Evolutionary conservation across 768 basidiomycete genomes (phyloP), one percentile per base, ranked within the genome.

Genomic region (Pleurotus platypus): DNA sequence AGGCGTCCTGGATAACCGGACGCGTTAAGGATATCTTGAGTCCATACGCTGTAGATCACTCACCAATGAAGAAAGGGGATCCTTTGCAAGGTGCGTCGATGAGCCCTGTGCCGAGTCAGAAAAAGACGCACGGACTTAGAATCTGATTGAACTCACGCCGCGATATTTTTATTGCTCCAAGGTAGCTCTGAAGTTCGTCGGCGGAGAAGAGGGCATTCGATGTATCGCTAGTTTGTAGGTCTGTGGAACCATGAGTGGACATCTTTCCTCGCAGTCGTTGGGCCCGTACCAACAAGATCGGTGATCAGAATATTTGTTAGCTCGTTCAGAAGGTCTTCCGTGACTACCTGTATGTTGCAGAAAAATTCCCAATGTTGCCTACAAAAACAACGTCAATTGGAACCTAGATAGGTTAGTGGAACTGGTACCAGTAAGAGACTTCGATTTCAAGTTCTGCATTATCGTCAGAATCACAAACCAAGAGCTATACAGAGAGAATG

Each of bases 381-480:
- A 40, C 16, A 53, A 54, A 65, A 63, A 5, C n/a, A 46, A 45
- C 18, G 20, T n/a, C 37, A 18, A 46, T 27, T 1, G 49, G 35
- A 38, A 2, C 11, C 30, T 35, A n/a, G 9, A 53, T 11, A 24
- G n/a, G 5, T 16, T 6, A n/a, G 12, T 18, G 12, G 18, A 16
- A 12, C 37, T 13, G 7, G 57, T 37, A 77, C 74, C 74, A 75
- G 45, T 75, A 75, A 13, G 77, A 67, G 5, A 64, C 61, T 62
- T 75, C 63, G 13, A 75, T 61, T 24, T 61, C 74, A 30, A 71
- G 46, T 26, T 68, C 75, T 76, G 20, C 18, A 2, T 13, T 38
- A 49, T 16, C 20, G 5, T 43, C 16, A 43, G 45, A 27, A 8
- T n/a, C 24, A 26, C 24, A 11, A 22, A n/a, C 12, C 24, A 26